Evolutionary conservation across 208 protist species (phyloP).

Genomic region (Trypanosoma brucei): DNA sequence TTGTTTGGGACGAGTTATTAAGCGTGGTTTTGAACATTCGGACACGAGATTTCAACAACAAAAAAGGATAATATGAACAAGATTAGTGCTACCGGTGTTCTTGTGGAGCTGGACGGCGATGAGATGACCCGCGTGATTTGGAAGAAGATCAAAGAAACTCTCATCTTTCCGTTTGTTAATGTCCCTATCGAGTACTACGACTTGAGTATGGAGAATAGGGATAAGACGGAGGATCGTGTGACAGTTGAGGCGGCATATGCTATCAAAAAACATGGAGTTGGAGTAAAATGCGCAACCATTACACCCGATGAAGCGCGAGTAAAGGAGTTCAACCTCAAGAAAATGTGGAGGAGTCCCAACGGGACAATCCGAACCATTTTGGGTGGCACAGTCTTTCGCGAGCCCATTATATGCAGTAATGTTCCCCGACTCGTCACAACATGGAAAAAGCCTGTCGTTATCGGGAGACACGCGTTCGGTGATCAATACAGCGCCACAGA

Average conservation of each 20-base stretch:
- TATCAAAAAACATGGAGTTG: slow-evolving; percentile 82
- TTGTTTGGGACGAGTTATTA: too few species aligned
- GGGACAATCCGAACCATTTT: slow-evolving; percentile 94
- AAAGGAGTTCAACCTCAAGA: slow-evolving; percentile 86
- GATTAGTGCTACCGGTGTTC: slow-evolving; percentile 49
- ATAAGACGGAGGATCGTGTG: slow-evolving; percentile 84
- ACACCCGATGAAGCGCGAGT: slow-evolving; percentile 90
- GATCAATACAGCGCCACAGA: slow-evolving; percentile 88
- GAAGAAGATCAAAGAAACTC: slow-evolving; percentile 85
- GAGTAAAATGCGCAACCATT: slow-evolving; percentile 93
- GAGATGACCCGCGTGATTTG: slow-evolving; percentile 93
- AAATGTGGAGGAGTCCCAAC: slow-evolving; percentile 93
- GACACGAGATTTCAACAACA: too few species aligned
- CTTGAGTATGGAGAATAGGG: slow-evolving; percentile 77
- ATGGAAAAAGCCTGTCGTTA: slow-evolving; percentile 84
- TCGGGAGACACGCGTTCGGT: slow-evolving; percentile 84
- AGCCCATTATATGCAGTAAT: slow-evolving; percentile 84
- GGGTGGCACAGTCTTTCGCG: slow-evolving; percentile 90
- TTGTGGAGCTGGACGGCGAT: slow-evolving; percentile 92
- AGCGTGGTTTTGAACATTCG: too few species aligned
- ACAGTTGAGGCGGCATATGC: slow-evolving; percentile 87
- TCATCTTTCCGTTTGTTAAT: slow-evolving; percentile 89
- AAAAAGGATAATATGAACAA: slow-evolving; percentile 19
- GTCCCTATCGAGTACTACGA: slow-evolving; percentile 89
- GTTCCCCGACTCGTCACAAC: slow-evolving; percentile 46